phyloP scores from a whole-genome alignment of 306 rosid species.

The Sophora flavescens region DNA sequence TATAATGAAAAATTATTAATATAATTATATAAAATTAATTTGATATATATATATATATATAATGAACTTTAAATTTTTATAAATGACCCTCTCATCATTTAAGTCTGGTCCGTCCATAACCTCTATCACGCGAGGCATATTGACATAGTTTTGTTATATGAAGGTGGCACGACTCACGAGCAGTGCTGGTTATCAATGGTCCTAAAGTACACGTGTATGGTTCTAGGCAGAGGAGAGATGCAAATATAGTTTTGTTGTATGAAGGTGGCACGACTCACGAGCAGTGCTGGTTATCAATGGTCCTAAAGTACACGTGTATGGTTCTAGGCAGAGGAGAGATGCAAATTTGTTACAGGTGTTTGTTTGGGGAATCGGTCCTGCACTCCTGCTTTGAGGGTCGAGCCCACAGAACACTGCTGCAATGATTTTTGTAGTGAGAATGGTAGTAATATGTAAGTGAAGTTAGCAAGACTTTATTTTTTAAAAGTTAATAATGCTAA shows the following conservation, averaged over 20 bases:
- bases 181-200: constrained; percentile 43
- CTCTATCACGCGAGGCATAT: too few species aligned
- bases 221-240: background rate
- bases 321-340: background rate
- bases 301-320: constrained; percentile 49
- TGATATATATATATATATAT: too few species aligned
- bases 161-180: constrained; percentile 47
- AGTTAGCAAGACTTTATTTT: too few species aligned
- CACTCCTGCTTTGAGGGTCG: constrained; percentile 60
- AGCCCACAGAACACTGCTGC: constrained; percentile 45
- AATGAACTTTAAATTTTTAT: too few species aligned
- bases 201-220: constrained; percentile 47
- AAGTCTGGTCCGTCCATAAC: too few species aligned
- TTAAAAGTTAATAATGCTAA: too few species aligned
- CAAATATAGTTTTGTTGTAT: background rate
- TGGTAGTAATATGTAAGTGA: too few species aligned
- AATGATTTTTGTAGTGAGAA: background rate
- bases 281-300: constrained; percentile 41
- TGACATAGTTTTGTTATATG: background rate
- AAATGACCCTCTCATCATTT: too few species aligned
- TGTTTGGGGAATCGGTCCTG: constrained; percentile 50
- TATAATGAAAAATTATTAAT: too few species aligned
- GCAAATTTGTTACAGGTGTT: constrained; percentile 31
- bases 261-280: constrained; percentile 46
- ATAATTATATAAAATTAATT: too few species aligned